Base-by-base conservation (phyloP, 164 flowering plant species). In the Chloranthus sessilifolius region DNA sequence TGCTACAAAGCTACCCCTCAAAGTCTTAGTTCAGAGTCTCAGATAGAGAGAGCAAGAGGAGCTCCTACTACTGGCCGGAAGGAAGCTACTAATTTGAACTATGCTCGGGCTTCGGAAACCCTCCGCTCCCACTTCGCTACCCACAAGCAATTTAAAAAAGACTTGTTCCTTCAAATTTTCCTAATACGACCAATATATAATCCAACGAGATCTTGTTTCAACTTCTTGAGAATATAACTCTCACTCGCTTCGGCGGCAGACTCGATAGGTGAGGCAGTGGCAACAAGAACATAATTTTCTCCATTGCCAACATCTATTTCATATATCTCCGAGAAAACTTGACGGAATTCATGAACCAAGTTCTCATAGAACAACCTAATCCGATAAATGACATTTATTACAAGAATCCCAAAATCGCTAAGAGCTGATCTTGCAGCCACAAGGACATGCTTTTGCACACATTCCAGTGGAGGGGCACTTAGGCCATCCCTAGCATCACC, bases 261-360 rank as follows among this genome's bases (percentile, higher is more conserved):
- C 15, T 14, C 47, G 20, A 65, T 19, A 49, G 73, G 57, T n/a
- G 75, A 70, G 4, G 40, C 67, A 23, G 78, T 43, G 5, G 95
- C 95, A 59, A 85, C 69, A 36, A 90, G 71, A 60, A 91, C 83
- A 59, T 72, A 73, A 60, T 86, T 84, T 59, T 85, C 95, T 14
- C 52, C 85, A 68, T 85, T 83, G 21, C 82, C 85, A 11, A 76
- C 83, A 62, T 87, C 82, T 52, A 87, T 75, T 61, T 83, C 89
- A 63, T 83, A 80, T 39, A 87, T 38, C 53, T 87, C 85, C 5
- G 36, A 42, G 53, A 81, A 91, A 40, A 81, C 62, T 47, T 70
- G 64, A 27, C 57, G 48, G 38, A 91, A 64, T 26, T 62, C 61
- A 10, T 20, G 5, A 29, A 73, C 42, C 60, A 85, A 28, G 11